A percentile compares a stretch with the other conserved stretches of the same genome.
Conservation (phyloP, 164 flowering plant genomes). For the Euptelea pleiosperma region DNA sequence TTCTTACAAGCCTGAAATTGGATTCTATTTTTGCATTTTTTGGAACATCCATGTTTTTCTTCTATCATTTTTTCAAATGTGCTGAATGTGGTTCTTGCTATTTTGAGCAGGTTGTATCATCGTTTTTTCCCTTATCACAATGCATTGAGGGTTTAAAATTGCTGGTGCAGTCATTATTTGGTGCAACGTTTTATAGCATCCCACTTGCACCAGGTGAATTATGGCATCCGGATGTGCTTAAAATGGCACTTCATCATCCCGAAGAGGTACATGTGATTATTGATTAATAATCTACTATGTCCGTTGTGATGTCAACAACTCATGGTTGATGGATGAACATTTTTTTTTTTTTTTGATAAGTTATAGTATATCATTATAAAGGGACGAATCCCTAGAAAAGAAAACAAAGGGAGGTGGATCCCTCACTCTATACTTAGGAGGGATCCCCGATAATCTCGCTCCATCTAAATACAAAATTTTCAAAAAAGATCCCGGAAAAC, state of each 20-base stretch:
- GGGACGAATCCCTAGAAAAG: too few species aligned
- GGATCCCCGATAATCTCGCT: too few species aligned
- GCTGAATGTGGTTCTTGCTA: constrained; percentile 4
- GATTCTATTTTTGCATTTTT: constrained; percentile 6
- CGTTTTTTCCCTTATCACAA: constrained; percentile 76
- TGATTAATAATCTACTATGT: background rate
- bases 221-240: constrained; percentile 93
- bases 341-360: too few species aligned
- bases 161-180: constrained; percentile 81
- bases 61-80: background rate
- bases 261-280: constrained; percentile 62
- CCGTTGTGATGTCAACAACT: background rate
- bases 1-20: background rate
- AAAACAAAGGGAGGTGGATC: too few species aligned
- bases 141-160: constrained; percentile 91
- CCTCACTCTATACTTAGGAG: too few species aligned
- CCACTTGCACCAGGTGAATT: constrained; percentile 91
- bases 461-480: too few species aligned
- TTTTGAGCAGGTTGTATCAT: constrained; percentile 64
- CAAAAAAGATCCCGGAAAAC: too few species aligned
- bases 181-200: constrained; percentile 56
- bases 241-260: constrained; percentile 82
- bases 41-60: background rate
- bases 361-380: too few species aligned
- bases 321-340: background rate